Base-by-base conservation (phyloP, 2,329 filamentous ascomycete genomes). In the Conoideocrella luteorostrata region DNA sequence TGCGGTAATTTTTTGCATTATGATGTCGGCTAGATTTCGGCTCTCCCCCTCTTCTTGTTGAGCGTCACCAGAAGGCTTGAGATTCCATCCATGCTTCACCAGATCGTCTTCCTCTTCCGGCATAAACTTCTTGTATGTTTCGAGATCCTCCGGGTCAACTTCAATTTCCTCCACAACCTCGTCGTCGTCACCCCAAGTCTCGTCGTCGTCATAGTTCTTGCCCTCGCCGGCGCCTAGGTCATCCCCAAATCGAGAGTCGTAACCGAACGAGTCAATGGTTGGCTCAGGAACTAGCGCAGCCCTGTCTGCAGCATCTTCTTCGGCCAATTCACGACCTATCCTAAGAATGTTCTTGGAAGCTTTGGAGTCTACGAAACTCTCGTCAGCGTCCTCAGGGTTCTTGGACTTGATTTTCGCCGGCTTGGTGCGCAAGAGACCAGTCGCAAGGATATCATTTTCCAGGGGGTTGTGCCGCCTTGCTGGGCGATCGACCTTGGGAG, bases 1-100 rank as follows among this genome's bases (percentile, higher is more conserved):
- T 47, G 86, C 84, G 4, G 89, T 88, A 59, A 98, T 98, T 67
- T 95, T 95, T 59, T 91, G 83, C 46, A 98, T 69, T 51, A 98
- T 98, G 50, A 98, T 70, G 58, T 95, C 90, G 13, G 93, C 89
- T 45, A 98, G 72, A 62, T 97, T 95, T 50, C 85, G 88, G 12
- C 77, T 73, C 46, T 75, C 69, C 6, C 59, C 61, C 12, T 75
- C 68, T 4, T 55, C 59, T 12, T n/a, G n/a, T n/a, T 72, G 72
- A 32, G 70, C 69, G 28, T 72, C 69, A 39, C 64, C 65, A 4
- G 66, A 61, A 30, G 64, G 65, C 62, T 71, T 64, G 34, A 63
- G 62, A 52, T 72, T 72, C 70, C 72, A 78, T 22, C 77, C 77
- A 34, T 86, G 78, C 60, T 83, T 80, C 52, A 89, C 71, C 52